Percentiles rank a stretch among this genome's conserved stretches.
These are phyloP conservation scores for Nannochloris sp. DNA, from an alignment of 139 green algal species.

Conservation along the genomic window DNA sequence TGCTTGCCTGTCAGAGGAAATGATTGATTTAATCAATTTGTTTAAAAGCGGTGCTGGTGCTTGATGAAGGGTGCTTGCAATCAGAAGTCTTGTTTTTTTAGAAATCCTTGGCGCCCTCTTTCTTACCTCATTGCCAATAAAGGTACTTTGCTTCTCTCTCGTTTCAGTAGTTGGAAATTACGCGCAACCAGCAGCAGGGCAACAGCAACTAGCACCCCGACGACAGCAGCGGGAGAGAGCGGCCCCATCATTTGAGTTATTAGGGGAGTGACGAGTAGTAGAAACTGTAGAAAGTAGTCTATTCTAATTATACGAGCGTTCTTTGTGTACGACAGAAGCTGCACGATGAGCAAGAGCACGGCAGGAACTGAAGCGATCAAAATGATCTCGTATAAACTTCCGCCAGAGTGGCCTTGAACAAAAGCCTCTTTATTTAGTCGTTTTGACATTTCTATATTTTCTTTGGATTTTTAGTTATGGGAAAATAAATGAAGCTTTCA, in stretches of 20 bases:
- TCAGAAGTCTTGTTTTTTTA: background rate
- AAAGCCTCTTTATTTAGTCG: constrained; percentile 74
- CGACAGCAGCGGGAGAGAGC: background rate
- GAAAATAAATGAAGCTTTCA: too few species aligned
- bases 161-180: background rate
- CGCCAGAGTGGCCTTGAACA: constrained; percentile 42
- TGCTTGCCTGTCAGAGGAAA: constrained; percentile 23
- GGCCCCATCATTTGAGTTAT: background rate
- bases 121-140: background rate
- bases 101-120: background rate
- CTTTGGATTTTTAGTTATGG: too few species aligned
- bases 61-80: too few species aligned
- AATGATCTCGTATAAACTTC: constrained; percentile 41
- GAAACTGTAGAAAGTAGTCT: background rate
- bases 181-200: background rate
- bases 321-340: background rate
- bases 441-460: too few species aligned
- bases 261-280: background rate
- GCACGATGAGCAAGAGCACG: constrained; percentile 18
- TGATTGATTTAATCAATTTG: background rate
- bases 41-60: background rate
- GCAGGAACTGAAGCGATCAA: constrained; percentile 20
- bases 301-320: background rate
- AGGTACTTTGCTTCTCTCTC: constrained; percentile 1
- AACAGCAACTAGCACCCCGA: background rate